Evolutionary conservation across 139 green algal species (phyloP).

Genomic region (Zygnema circumcarinatum): DNA sequence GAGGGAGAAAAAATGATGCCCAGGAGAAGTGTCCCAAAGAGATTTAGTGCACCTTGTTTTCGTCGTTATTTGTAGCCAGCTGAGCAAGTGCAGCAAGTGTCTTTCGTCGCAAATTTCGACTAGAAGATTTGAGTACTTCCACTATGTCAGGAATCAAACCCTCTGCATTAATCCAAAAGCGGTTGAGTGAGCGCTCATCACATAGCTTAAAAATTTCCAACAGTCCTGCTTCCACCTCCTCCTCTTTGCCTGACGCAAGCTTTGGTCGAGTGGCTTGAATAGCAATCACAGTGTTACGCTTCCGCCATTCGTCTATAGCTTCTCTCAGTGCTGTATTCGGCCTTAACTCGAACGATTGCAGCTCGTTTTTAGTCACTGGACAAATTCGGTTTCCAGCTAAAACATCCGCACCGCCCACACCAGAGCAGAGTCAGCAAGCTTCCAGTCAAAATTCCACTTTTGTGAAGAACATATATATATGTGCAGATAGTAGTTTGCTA

Average conservation of each 20-base stretch:
- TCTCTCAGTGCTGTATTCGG: constrained; percentile 15
- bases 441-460: too few relatives aligned
- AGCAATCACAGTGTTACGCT: constrained; percentile 32
- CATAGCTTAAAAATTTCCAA: constrained; percentile 47
- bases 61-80: constrained; percentile 43
- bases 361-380: constrained; percentile 15
- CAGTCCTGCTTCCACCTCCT: constrained; percentile 37
- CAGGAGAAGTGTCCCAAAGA: too few relatives aligned
- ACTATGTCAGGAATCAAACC: constrained; percentile 32
- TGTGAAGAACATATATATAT: too few relatives aligned
- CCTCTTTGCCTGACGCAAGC: constrained; percentile 24
- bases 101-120: constrained; percentile 41
- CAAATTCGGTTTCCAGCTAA: constrained; percentile 27
- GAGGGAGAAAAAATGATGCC: too few relatives aligned
- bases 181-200: constrained; percentile 36
- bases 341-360: constrained; percentile 6
- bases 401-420: too few relatives aligned
- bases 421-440: too few relatives aligned
- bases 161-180: constrained; percentile 40
- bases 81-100: constrained; percentile 40
- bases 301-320: constrained; percentile 45
- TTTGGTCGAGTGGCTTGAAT: constrained; percentile 43
- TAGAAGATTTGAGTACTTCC: constrained; percentile 38
- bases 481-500: too few relatives aligned
- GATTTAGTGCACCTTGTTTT: constrained; percentile 54